Conservation (phyloP, 1,139 yeast species). For the Sugiyamaella paludigena region DNA sequence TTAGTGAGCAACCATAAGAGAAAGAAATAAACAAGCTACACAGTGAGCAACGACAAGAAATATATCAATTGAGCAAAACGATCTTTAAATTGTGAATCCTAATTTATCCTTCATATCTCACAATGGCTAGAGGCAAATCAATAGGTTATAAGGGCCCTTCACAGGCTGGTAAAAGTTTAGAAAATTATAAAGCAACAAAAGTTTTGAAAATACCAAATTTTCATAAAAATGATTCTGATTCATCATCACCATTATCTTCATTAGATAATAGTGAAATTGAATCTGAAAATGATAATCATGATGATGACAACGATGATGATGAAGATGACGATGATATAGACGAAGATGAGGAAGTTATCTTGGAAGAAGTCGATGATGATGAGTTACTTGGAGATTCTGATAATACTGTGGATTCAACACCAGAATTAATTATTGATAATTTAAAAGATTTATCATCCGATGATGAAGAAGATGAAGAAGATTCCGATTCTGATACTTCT, state of each 20-base stretch:
- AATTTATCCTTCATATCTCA: background rate
- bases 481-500: conserved; percentile 15
- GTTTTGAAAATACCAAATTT: background rate
- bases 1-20: background rate
- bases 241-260: conserved; percentile 16
- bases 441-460: conserved; percentile 13
- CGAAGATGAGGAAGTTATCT: conserved; percentile 1
- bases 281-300: conserved; percentile 15
- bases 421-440: conserved; percentile 15
- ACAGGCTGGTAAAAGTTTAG: conserved; percentile 21
- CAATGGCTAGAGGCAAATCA: conserved; percentile 17
- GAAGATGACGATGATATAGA: conserved; percentile 13
- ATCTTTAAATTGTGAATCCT: background rate
- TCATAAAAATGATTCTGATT: conserved; percentile 9
- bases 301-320: conserved; percentile 15
- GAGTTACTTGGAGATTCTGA: conserved; percentile 15
- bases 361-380: background rate
- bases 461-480: conserved; percentile 21
- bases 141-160: conserved; percentile 11
- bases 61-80: background rate
- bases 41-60: background rate
- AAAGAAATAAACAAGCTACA: background rate
- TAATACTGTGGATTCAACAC: conserved; percentile 15
- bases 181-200: conserved; percentile 13
- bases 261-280: conserved; percentile 17